Percentiles rank a stretch among this genome's conserved stretches.
These are phyloP conservation scores for Sugiyamaella smithiae DNA, from an alignment of 805 yeast species.

Conservation along the genomic window DNA sequence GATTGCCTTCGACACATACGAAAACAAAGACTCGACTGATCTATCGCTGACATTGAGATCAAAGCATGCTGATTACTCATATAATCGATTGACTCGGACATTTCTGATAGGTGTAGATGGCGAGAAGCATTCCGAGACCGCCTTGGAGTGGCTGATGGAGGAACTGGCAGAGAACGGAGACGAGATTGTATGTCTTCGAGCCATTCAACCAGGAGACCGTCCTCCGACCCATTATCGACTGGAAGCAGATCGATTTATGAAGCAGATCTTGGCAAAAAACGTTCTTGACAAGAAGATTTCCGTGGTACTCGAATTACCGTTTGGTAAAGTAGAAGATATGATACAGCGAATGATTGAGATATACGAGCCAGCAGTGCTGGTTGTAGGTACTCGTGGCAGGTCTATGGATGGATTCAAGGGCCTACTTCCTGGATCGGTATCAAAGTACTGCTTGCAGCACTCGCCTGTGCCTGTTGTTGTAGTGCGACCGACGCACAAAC, in stretches of 20 bases:
- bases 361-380: constrained; percentile 45
- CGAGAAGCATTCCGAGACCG: constrained; percentile 42
- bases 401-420: constrained; percentile 41
- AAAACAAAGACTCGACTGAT: constrained; percentile 35
- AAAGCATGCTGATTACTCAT: constrained; percentile 39
- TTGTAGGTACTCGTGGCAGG: constrained; percentile 46
- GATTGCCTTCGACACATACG: constrained; percentile 44
- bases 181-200: constrained; percentile 45
- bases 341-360: constrained; percentile 42
- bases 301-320: constrained; percentile 42
- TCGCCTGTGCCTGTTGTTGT: constrained; percentile 47
- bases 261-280: constrained; percentile 36
- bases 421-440: constrained; percentile 45
- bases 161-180: constrained; percentile 46
- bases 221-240: background rate
- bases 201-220: constrained; percentile 33
- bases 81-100: constrained; percentile 40
- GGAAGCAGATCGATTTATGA: constrained; percentile 37
- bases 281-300: constrained; percentile 39
- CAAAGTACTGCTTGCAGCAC: constrained; percentile 47
- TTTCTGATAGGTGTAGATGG: constrained; percentile 45
- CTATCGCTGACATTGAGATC: constrained; percentile 40
- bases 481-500: constrained; percentile 40
- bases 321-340: constrained; percentile 44
- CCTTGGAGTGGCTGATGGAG: constrained; percentile 46